phyloP scores from a whole-genome alignment of 768 basidiomycete genomes.

The Pilatotrama ljubarskyi region DNA sequence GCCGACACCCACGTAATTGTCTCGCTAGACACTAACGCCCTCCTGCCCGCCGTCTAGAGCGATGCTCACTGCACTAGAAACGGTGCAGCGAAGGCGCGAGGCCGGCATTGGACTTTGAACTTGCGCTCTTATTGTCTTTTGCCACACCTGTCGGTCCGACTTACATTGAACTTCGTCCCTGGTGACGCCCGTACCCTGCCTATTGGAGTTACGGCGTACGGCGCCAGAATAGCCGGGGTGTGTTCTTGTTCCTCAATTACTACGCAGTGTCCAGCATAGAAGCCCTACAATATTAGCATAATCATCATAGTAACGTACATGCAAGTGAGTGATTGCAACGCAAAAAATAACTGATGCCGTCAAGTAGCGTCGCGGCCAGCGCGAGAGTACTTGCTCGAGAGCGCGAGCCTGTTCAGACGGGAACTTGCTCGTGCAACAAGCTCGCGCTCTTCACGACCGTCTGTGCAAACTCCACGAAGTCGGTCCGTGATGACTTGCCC shows the following conservation, averaged over 20 bases:
- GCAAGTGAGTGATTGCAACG: not conserved
- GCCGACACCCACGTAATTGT: slow-evolving; percentile 13
- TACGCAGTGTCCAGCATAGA: not conserved
- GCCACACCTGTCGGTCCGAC: not conserved
- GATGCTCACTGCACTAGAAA: slow-evolving; percentile 1
- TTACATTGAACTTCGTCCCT: not conserved
- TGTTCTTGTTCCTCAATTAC: too few species aligned
- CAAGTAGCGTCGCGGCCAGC: not conserved
- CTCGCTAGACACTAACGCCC: not conserved
- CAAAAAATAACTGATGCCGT: not conserved
- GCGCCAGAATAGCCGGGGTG: too few species aligned
- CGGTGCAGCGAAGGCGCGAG: not conserved
- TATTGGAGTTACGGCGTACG: too few species aligned
- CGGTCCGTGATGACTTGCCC: slow-evolving; percentile 27
- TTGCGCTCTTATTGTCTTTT: not conserved
- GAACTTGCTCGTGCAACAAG: not conserved
- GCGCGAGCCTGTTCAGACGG: not conserved
- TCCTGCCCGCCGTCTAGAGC: slow-evolving; percentile 1
- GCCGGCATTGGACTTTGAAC: not conserved
- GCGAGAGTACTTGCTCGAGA: not conserved
- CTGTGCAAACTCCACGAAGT: slow-evolving; percentile 30
- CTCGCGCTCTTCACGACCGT: slow-evolving; percentile 15
- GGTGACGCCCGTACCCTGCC: too few species aligned
- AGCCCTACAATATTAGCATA: not conserved
- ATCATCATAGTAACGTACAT: not conserved